phyloP scores from a whole-genome alignment of 2,329 filamentous ascomycete species.

The Penicillium digitatum region DNA sequence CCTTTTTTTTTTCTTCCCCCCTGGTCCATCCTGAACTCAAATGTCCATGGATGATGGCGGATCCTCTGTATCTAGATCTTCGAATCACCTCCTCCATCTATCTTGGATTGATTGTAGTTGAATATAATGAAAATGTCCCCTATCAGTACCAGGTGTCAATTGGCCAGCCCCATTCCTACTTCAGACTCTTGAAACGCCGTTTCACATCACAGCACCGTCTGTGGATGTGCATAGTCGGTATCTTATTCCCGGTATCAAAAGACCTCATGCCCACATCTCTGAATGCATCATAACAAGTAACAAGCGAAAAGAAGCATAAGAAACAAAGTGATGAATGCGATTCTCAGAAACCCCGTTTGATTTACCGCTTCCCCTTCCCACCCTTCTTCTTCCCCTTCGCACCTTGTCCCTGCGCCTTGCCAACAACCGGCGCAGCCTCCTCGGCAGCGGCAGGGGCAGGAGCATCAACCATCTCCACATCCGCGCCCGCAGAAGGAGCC shows the following conservation, averaged over 20 bases:
- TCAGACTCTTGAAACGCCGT: not conserved
- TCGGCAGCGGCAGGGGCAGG: conserved; percentile 27
- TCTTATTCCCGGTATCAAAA: not conserved
- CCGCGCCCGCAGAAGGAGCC: conserved; percentile 32
- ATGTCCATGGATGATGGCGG: conserved; percentile 21
- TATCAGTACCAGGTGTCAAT: not conserved
- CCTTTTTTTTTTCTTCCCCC: conserved; percentile 6
- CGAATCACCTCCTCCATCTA: conserved; percentile 18
- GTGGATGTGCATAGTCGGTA: not conserved
- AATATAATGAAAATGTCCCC: not conserved
- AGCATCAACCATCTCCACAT: conserved; percentile 35
- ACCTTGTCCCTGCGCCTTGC: conserved; percentile 18
- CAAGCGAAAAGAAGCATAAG: not conserved
- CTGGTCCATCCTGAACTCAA: conserved; percentile 14
- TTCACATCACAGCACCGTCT: not conserved
- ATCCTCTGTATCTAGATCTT: conserved; percentile 24
- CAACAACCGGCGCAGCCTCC: conserved; percentile 36
- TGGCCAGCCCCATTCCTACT: not conserved
- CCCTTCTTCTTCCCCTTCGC: conserved; percentile 57
- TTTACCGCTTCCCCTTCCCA: conserved; percentile 67
- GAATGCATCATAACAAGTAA: not conserved
- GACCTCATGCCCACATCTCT: not conserved
- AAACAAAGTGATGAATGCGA: not conserved
- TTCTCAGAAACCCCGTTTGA: not conserved
- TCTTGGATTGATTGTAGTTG: not conserved